Evolutionary conservation across 371 early-diverging fungal genomes (phyloP).

Genomic region (Mucor plumbeus): DNA sequence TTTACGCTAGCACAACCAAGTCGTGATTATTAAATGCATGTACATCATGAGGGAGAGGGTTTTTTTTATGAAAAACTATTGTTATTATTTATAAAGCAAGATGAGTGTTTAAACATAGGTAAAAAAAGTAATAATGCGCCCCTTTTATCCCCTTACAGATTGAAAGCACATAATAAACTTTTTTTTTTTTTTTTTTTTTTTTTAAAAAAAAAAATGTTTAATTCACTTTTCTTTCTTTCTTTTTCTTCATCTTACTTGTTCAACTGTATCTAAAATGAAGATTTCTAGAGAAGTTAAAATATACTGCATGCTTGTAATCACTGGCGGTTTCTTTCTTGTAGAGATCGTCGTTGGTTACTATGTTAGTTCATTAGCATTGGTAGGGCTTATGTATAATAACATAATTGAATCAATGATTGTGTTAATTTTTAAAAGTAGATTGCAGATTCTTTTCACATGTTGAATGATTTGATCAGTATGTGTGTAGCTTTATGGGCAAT

Average conservation of each 20-base stretch:
- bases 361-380: conserved; percentile 81
- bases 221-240: conserved; percentile 1
- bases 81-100: too few species aligned
- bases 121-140: background rate
- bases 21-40: too few species aligned
- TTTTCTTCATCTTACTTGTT: background rate
- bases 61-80: too few species aligned
- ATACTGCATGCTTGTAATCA: conserved; percentile 67
- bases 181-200: too few species aligned
- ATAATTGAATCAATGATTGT: background rate
- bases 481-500: conserved; percentile 89
- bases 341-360: conserved; percentile 83
- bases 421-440: conserved; percentile 35
- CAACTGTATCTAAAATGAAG: background rate
- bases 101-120: too few species aligned
- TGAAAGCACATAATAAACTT: conserved; percentile 1
- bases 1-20: too few species aligned
- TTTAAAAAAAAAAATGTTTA: too few species aligned
- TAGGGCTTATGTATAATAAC: conserved; percentile 16
- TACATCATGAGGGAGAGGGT: too few species aligned
- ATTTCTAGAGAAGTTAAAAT: conserved; percentile 42
- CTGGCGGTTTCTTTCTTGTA: conserved; percentile 70
- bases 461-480: conserved; percentile 83
- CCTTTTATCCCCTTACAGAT: background rate
- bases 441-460: conserved; percentile 95